Percentiles rank a stretch among this genome's conserved stretches.
Evolutionary conservation across 257 asterid species (phyloP).

Genomic region (Fraxinus excelsior): DNA sequence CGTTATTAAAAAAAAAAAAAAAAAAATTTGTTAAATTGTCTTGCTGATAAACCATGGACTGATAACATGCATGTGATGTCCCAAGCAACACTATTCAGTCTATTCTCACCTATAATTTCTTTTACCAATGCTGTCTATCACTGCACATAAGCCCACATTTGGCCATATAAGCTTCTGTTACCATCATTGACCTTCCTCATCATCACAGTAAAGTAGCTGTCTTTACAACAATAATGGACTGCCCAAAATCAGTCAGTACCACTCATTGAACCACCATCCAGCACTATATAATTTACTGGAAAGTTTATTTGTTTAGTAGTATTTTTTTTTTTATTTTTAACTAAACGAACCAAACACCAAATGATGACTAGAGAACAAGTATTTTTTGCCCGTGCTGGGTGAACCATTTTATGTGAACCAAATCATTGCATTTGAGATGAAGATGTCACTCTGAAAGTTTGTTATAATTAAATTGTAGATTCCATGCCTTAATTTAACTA

Average conservation of each 20-base stretch:
- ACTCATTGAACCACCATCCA: background rate
- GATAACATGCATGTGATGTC: background rate
- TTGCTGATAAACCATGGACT: background rate
- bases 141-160: background rate
- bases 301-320: background rate
- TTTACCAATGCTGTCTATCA: background rate
- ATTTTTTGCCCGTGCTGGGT: background rate
- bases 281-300: background rate
- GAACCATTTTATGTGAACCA: background rate
- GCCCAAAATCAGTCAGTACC: background rate
- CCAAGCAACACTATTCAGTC: background rate
- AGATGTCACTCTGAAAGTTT: background rate
- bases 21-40: too few relatives aligned
- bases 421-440: background rate
- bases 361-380: background rate
- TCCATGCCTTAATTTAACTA: constrained; percentile 11
- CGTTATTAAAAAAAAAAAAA: too few relatives aligned
- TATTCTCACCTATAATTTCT: background rate
- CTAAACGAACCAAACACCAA: background rate
- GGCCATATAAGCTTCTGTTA: background rate
- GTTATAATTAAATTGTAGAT: constrained; percentile 5
- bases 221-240: background rate
- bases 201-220: background rate
- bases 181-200: background rate
- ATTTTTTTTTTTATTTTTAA: background rate